Evolutionary conservation across 1,284 basidiomycete genomes (phyloP).

Genomic region (Cryptococcus sp.): DNA sequence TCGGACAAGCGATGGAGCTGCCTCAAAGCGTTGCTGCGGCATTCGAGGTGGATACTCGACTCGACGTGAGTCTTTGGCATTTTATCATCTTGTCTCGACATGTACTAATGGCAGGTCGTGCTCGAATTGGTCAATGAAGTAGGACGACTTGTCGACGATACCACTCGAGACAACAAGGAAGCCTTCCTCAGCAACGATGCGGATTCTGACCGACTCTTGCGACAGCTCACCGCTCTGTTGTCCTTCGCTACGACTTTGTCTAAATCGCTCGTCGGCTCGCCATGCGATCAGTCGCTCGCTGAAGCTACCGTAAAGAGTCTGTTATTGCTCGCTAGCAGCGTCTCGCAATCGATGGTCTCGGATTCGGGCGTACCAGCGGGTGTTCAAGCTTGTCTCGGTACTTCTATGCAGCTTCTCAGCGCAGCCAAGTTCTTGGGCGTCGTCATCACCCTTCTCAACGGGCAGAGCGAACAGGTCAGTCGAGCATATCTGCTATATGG

Average conservation of each 20-base stretch:
- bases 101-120: constrained; percentile 52
- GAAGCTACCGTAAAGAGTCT: constrained; percentile 36
- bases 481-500: not conserved
- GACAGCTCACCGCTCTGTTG: constrained; percentile 61
- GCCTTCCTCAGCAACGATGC: constrained; percentile 31
- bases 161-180: constrained; percentile 33
- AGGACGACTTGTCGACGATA: constrained; percentile 54
- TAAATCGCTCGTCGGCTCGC: constrained; percentile 26
- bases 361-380: constrained; percentile 17
- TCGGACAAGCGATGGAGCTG: constrained; percentile 52
- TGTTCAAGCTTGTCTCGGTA: constrained; percentile 35
- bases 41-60: constrained; percentile 59
- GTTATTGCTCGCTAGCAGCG: constrained; percentile 24
- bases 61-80: constrained; percentile 53
- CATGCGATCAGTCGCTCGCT: constrained; percentile 25
- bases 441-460: constrained; percentile 33
- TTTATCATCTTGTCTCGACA: not conserved
- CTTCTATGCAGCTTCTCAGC: constrained; percentile 44
- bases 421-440: constrained; percentile 58
- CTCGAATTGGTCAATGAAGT: constrained; percentile 64
- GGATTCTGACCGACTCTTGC: constrained; percentile 20
- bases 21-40: constrained; percentile 57
- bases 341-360: constrained; percentile 11
- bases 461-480: constrained; percentile 22
- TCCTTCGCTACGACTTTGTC: constrained; percentile 52